A percentile compares a stretch with the other conserved stretches of the same genome.
phyloP scores from a whole-genome alignment of 177 flowering plant species.

The Tripterygium wilfordii region DNA sequence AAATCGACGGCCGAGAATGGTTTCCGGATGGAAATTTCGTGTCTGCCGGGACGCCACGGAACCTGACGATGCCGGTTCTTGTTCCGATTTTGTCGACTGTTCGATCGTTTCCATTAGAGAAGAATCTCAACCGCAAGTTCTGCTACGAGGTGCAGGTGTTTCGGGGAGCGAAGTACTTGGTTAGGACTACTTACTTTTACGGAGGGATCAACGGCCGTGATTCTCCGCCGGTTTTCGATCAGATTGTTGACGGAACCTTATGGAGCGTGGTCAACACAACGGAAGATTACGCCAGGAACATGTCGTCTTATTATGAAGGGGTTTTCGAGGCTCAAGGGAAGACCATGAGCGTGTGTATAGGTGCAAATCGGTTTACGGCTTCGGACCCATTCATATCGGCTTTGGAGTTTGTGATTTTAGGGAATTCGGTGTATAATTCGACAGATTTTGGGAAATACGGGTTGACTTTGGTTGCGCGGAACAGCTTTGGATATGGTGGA shows the following conservation, averaged over 20 bases:
- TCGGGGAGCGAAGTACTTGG: constrained; percentile 48
- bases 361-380: constrained; percentile 49
- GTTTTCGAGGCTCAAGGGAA: constrained; percentile 61
- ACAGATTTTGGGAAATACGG: constrained; percentile 59
- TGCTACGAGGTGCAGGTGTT: constrained; percentile 62
- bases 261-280: constrained; percentile 89
- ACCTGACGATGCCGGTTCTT: constrained; percentile 19
- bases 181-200: constrained; percentile 78
- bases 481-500: constrained; percentile 64
- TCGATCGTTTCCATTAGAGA: constrained; percentile 60
- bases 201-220: constrained; percentile 58
- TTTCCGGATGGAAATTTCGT: constrained; percentile 51
- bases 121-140: constrained; percentile 30
- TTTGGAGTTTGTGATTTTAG: constrained; percentile 58
- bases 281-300: constrained; percentile 44
- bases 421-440: constrained; percentile 63
- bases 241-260: constrained; percentile 80
- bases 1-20: constrained; percentile 51
- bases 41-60: constrained; percentile 41
- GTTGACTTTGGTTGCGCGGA: constrained; percentile 60
- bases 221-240: constrained; percentile 85
- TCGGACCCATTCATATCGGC: constrained; percentile 87
- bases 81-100: constrained; percentile 50
- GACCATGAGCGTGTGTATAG: constrained; percentile 73
- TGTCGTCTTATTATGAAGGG: constrained; percentile 67